phyloP scores from a whole-genome alignment of 768 basidiomycete genomes.

The Lactifluus volemus region DNA sequence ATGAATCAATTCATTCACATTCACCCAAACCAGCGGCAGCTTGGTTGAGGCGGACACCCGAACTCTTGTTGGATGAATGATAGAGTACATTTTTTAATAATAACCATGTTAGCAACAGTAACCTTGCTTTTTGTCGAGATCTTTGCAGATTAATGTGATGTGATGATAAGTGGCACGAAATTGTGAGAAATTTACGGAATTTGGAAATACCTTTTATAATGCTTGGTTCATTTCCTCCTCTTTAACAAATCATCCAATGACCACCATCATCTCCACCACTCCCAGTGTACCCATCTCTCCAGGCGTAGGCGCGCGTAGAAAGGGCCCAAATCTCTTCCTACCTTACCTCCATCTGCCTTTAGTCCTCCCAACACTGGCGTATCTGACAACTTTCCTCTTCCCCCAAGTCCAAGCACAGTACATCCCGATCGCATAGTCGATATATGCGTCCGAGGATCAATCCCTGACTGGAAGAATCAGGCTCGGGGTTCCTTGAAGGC shows the following conservation, averaged over 20 bases:
- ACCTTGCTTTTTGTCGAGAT: no score
- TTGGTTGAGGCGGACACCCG: constrained; percentile 21
- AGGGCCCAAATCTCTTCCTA: constrained; percentile 57
- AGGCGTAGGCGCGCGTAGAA: constrained; percentile 44
- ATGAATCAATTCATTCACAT: constrained; percentile 15
- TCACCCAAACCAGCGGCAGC: constrained; percentile 1
- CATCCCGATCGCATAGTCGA: constrained; percentile 60
- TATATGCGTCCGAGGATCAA: constrained; percentile 46
- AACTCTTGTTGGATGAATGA: constrained; percentile 17
- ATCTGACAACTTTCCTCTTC: constrained; percentile 56
- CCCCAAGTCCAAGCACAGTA: constrained; percentile 58
- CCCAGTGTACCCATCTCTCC: constrained; percentile 31
- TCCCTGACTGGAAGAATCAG: constrained; percentile 45
- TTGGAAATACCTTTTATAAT: no score
- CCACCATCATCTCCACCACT: neutral
- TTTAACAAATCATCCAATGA: no score
- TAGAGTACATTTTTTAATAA: neutral
- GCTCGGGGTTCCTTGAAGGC: constrained; percentile 37
- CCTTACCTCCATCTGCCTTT: constrained; percentile 70
- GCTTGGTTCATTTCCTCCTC: no score
- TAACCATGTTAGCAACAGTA: no score
- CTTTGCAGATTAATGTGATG: no score
- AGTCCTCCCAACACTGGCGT: constrained; percentile 60
- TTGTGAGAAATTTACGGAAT: no score
- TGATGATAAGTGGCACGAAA: no score